These are phyloP conservation scores for Paxillus rubicundulus DNA, from an alignment of 768 basidiomycete species.

Conservation along the genomic window DNA sequence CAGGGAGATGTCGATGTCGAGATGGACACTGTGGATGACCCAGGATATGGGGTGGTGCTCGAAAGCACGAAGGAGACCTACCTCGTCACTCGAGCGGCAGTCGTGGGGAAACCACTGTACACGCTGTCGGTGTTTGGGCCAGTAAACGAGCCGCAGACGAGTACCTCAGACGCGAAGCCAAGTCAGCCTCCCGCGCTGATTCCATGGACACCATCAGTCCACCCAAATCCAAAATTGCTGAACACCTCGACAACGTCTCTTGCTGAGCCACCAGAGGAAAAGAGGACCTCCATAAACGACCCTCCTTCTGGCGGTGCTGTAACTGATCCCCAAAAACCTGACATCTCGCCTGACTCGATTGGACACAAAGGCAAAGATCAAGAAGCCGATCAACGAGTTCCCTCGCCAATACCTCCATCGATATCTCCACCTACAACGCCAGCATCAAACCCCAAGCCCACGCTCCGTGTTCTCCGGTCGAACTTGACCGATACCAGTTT, in stretches of 20 bases:
- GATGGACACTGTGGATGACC: conserved; percentile 10
- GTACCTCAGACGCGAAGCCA: background rate
- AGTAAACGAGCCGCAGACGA: background rate
- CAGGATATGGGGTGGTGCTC: conserved; percentile 20
- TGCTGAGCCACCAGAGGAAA: background rate
- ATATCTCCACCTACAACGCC: background rate
- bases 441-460: background rate
- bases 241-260: background rate
- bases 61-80: conserved; percentile 24
- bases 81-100: conserved; percentile 15
- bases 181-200: background rate
- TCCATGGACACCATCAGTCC: background rate
- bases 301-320: background rate
- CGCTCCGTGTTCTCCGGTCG: conserved; percentile 11
- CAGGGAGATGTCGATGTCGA: conserved; percentile 9
- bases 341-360: background rate
- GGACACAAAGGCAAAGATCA: background rate
- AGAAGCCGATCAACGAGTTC: background rate
- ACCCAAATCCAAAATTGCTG: conserved; percentile 4
- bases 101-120: conserved; percentile 13
- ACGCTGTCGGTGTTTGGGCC: conserved; percentile 17
- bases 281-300: background rate
- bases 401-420: background rate
- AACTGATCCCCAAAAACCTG: conserved; percentile 6
- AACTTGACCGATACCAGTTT: conserved; percentile 22